Base-by-base conservation (phyloP, 306 rosid species). In the Spatholobus suberectus region DNA sequence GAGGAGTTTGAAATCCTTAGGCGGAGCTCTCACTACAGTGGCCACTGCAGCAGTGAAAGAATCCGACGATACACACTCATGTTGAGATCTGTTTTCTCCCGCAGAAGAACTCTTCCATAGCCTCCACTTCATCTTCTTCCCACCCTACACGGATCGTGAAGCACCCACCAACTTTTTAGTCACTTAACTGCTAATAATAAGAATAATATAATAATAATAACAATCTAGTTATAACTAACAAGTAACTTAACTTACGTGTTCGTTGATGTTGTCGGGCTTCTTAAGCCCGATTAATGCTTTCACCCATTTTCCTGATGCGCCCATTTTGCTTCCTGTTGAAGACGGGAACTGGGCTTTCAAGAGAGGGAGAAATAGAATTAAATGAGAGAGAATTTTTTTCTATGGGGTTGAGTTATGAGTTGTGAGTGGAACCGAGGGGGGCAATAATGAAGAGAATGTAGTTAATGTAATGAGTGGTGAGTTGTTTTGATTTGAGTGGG, bases 21-120 rank as follows among this genome's bases (percentile, higher is more conserved):
- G 96, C 0, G 87, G 92, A 79, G 98, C 96, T 84, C 97, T 91
- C 76, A 94, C 87, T 8, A 94, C 89, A 0, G 98, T 80, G 47
- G 96, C 98, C 85, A 92, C 77, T 0, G 97, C 98, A 0, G 92
- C 90, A 0, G 86, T 85, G 61, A 86, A 92, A 8, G 91, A 38
- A 38, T 69, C 27, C 0, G 70, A 63, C 15, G 44, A 18, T 1
- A 13, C 68, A 58, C 5, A 61, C 1, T 27, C 68, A 1, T 37
- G 49, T 10, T 35, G 54, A 11, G 74, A 40, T 20, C 24, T 40
- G 54, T 69, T 69, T 43, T 69, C 74, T 54, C 97, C 92, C 2
- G 41, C 29, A 83, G 96, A 91, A 18, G 89, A 84, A 81, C 84
- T 84, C 83, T 90, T 89, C 97, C 97, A 93, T 5, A 93, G 76